Evolutionary conservation across 768 basidiomycete genomes (phyloP).

Genomic region (Botryobasidium botryosum): DNA sequence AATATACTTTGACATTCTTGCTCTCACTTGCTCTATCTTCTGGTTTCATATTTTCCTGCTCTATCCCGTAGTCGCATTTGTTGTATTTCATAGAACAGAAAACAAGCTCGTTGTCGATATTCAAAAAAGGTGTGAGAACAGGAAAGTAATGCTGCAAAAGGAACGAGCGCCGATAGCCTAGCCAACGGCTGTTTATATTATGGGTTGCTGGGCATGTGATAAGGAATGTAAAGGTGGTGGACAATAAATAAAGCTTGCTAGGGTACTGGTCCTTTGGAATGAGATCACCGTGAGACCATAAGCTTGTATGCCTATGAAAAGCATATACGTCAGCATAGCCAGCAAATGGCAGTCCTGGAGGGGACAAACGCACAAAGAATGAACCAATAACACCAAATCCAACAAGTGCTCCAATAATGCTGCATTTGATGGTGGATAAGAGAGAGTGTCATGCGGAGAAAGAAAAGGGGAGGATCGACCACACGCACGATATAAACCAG

Average conservation of each 20-base stretch:
- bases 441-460: not conserved
- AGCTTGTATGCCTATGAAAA: slow-evolving; percentile 5
- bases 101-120: no score
- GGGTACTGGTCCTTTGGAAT: no score
- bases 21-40: no score
- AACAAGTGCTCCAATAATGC: slow-evolving; percentile 66
- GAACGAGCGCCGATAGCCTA: not conserved
- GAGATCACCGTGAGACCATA: slow-evolving; percentile 6
- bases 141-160: not conserved
- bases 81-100: no score
- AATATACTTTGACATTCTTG: no score
- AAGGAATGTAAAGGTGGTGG: not conserved
- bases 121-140: not conserved
- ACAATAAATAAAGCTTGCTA: no score
- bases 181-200: not conserved
- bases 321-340: no score
- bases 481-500: slow-evolving; percentile 5
- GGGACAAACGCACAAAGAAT: no score
- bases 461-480: not conserved
- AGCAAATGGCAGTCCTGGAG: no score
- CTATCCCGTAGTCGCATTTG: no score
- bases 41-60: no score
- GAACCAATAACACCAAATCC: slow-evolving; percentile 62
- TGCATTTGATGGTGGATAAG: slow-evolving; percentile 15
- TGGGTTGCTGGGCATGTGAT: not conserved